phyloP scores from a whole-genome alignment of 139 green algal genomes.

The Chlamydomonas eustigma region DNA sequence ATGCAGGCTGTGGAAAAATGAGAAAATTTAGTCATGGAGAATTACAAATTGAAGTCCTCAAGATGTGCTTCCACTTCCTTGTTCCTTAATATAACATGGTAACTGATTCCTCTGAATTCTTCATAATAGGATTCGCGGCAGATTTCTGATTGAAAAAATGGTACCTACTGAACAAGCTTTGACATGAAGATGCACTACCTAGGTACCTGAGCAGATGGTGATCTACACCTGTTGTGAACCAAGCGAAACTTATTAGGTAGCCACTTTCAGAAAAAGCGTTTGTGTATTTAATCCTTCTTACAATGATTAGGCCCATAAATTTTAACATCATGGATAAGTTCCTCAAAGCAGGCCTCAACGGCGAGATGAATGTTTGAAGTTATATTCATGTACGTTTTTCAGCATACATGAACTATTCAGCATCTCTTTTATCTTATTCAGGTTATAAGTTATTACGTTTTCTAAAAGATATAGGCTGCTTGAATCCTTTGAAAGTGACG shows the following conservation, averaged over 20 bases:
- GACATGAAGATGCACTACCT: no score
- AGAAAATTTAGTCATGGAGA: neutral
- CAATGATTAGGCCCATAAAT: neutral
- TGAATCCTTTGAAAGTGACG: no score
- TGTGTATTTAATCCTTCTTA: neutral
- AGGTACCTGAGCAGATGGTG: neutral
- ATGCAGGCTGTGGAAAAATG: conserved; percentile 43
- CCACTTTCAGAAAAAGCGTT: neutral
- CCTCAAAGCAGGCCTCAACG: no score
- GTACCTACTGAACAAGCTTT: neutral
- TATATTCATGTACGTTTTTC: no score
- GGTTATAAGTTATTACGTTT: no score
- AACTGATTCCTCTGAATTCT: no score
- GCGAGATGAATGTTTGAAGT: neutral
- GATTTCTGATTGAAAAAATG: no score
- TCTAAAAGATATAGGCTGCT: no score
- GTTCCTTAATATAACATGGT: neutral
- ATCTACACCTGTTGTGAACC: neutral
- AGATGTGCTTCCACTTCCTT: neutral
- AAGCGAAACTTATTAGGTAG: no score
- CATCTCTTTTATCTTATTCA: no score
- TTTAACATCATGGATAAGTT: neutral
- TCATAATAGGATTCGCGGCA: no score
- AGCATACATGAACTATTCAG: no score
- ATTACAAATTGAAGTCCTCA: neutral